Base-by-base conservation (phyloP, 2,329 filamentous ascomycete species). In the Curvularia hawaiiensis region DNA sequence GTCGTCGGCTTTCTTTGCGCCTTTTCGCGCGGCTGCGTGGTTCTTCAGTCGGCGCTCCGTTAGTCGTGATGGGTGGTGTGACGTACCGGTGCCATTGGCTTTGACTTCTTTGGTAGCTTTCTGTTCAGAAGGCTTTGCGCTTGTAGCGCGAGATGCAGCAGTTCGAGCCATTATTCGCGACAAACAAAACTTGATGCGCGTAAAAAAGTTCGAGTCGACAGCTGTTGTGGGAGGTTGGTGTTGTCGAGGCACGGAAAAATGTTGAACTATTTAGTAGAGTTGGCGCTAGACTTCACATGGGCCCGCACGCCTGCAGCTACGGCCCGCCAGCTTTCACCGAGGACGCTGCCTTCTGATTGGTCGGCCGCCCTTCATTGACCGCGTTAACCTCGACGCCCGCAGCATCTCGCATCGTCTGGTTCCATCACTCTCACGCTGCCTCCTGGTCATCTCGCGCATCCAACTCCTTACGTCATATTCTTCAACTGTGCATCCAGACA, bases 31-130 rank as follows among this genome's bases (percentile, higher is more conserved):
- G 20, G 50, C 62, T 68, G 49, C 47, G 50, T 57, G 50, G 33
- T 39, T 43, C n/a, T 18, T 70, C 50, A 68, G 66, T 44, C 49
- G 60, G 54, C 51, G 56, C 60, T 54, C 54, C 46, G 47, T 49
- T 35, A 52, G 50, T 49, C 52, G 50, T 22, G 58, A 52, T 46
- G 50, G 28, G 24, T 44, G 50, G 47, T 59, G 58, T 59, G 63
- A 68, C 69, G 56, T 72, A 71, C 70, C 66, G 18, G 73, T 67
- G 59, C 73, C 67, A 64, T 69, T 77, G 58, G 67, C 62, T 51
- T 67, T 69, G 39, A 60, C 65, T 55, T 64, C 64, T 57, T 70
- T 70, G 16, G 59, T 53, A 30, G 64, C 63, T 57, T 70, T 70
- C 22, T 62, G 58, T 33, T 66, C 65, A n/a, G 62, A 59, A 55